These are phyloP conservation scores for Xylaria sp. DNA, from an alignment of 495 filamentous ascomycete species.

Conservation along the genomic window DNA sequence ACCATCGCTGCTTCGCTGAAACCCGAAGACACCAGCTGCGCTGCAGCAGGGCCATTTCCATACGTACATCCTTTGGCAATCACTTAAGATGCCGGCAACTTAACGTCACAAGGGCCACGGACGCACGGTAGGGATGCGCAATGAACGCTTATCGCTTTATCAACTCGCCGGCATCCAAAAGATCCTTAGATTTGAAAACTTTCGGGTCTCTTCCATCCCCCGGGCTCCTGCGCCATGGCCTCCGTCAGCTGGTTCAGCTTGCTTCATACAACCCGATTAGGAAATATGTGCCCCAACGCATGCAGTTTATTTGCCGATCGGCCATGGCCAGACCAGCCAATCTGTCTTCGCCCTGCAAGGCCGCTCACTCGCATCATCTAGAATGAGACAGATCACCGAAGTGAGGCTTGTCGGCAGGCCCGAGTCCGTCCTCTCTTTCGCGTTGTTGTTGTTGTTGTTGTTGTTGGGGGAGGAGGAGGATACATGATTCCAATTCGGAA, in stretches of 20 bases:
- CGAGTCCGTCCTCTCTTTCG: not conserved
- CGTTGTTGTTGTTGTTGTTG: not conserved
- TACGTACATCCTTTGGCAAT: not conserved
- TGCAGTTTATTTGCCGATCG: conserved; percentile 6
- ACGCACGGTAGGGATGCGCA: not conserved
- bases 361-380: not conserved
- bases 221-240: not conserved
- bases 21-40: not conserved
- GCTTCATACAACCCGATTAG: conserved; percentile 2
- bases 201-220: not conserved
- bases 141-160: not conserved
- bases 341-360: not conserved
- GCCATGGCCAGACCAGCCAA: conserved; percentile 24
- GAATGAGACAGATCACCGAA: not conserved
- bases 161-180: not conserved
- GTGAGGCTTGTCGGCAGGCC: not conserved
- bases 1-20: not conserved
- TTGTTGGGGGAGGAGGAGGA: too few species aligned
- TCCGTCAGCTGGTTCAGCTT: conserved; percentile 15
- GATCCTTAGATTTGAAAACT: not conserved
- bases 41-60: not conserved
- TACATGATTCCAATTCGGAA: not conserved
- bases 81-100: not conserved
- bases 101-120: not conserved
- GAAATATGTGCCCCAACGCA: conserved; percentile 6